A percentile compares a stretch with the other conserved stretches of the same genome.
These are phyloP conservation scores for Colletotrichum lini DNA, from an alignment of 2,329 filamentous ascomycete genomes.

Conservation along the genomic window DNA sequence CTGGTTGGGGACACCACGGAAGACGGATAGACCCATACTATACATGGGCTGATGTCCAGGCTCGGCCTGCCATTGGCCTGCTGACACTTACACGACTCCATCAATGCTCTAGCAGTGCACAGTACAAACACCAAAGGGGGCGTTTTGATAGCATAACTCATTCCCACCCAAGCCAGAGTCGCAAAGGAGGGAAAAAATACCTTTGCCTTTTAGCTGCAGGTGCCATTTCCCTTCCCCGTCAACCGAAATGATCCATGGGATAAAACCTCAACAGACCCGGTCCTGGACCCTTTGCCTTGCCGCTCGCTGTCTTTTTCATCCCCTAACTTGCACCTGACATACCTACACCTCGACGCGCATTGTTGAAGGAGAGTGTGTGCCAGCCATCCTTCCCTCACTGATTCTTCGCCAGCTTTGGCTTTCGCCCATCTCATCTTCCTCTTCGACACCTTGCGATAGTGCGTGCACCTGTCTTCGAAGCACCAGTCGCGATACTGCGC, in stretches of 20 bases:
- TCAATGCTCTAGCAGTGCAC: conserved; percentile 13
- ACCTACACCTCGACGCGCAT: conserved; percentile 32
- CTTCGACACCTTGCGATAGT: not conserved
- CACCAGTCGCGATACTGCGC: conserved; percentile 26
- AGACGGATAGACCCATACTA: conserved; percentile 36
- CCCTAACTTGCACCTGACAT: conserved; percentile 14
- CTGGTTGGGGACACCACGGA: conserved; percentile 22
- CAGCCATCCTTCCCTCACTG: conserved; percentile 14
- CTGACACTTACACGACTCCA: not conserved
- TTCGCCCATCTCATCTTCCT: conserved; percentile 25
- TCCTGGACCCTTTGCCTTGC: conserved; percentile 35
- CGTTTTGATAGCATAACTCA: conserved; percentile 35
- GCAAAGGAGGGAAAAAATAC: not conserved
- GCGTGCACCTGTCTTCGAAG: conserved; percentile 6
- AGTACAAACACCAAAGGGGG: conserved; percentile 18
- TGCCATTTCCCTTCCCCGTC: conserved; percentile 41
- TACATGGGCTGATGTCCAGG: conserved; percentile 35
- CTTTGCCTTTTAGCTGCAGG: conserved; percentile 11
- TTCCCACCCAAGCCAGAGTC: conserved; percentile 9
- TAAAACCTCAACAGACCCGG: conserved; percentile 44
- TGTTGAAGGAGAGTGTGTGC: conserved; percentile 15
- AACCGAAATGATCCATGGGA: conserved; percentile 44
- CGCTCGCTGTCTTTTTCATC: conserved; percentile 29
- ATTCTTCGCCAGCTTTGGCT: conserved; percentile 15
- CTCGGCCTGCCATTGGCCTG: conserved; percentile 28